Conservation (phyloP, 352 stramenopile genomes). For the Phytophthora colocasiae region DNA sequence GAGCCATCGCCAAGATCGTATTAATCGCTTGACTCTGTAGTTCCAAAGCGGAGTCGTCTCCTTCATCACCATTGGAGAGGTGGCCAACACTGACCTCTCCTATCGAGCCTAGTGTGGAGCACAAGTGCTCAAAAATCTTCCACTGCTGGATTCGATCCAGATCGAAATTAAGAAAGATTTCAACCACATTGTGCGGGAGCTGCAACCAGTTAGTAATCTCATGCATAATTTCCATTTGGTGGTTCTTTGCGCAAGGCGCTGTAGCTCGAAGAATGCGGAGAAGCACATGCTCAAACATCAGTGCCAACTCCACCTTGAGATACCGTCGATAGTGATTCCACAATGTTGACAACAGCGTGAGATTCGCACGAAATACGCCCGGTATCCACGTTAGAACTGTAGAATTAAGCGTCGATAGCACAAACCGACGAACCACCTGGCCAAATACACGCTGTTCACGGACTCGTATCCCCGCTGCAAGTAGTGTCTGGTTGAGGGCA, state of each 20-base stretch:
- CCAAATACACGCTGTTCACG: conserved; percentile 74
- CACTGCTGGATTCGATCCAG: conserved; percentile 88
- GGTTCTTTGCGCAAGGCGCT: conserved; percentile 49
- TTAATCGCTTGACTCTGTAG: conserved; percentile 75
- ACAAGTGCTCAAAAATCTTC: conserved; percentile 91
- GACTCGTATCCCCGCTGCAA: conserved; percentile 50
- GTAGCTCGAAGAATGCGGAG: conserved; percentile 73
- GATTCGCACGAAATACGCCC: conserved; percentile 62
- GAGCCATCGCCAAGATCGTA: conserved; percentile 76
- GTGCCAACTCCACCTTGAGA: conserved; percentile 82
- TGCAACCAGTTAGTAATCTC: conserved; percentile 83
- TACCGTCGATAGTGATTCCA: conserved; percentile 89
- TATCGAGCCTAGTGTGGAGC: conserved; percentile 74
- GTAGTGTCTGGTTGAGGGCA: conserved; percentile 75
- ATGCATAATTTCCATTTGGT: conserved; percentile 82
- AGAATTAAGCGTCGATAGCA: conserved; percentile 77
- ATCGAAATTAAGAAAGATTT: conserved; percentile 91
- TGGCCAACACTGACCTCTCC: conserved; percentile 60
- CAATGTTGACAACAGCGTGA: conserved; percentile 76
- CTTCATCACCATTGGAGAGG: conserved; percentile 39
- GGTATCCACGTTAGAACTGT: conserved; percentile 64
- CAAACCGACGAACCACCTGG: conserved; percentile 79
- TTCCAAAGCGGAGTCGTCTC: conserved; percentile 42
- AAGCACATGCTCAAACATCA: conserved; percentile 86
- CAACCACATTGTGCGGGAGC: conserved; percentile 86